A percentile compares a stretch with the other conserved stretches of the same genome.
Conservation (phyloP, 139 green algal genomes). For the Marvania coccoides region DNA sequence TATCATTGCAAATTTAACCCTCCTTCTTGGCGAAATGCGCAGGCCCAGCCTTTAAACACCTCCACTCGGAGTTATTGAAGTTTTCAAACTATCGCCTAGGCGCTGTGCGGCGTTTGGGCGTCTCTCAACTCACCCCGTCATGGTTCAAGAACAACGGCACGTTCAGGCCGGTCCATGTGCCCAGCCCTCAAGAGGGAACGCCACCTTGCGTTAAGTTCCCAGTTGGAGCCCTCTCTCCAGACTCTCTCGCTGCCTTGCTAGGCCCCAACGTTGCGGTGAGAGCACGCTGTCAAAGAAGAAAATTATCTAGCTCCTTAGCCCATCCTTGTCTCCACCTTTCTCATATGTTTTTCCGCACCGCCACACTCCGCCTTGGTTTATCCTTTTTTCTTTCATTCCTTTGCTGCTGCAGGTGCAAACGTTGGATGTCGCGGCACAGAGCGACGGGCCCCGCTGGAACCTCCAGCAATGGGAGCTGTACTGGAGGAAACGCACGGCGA, state of each 20-base stretch:
- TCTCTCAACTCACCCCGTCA: conserved; percentile 1
- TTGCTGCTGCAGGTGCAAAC: conserved; percentile 26
- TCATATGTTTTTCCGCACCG: too few relatives aligned
- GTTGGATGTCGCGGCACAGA: conserved; percentile 12
- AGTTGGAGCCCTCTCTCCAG: background rate
- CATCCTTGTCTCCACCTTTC: too few relatives aligned
- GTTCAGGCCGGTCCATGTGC: conserved; percentile 5
- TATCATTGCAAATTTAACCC: too few relatives aligned
- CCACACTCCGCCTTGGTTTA: too few relatives aligned
- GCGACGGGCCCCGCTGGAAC: conserved; percentile 22
- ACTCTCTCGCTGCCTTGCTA: background rate
- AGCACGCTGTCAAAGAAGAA: too few relatives aligned
- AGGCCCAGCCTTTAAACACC: conserved; percentile 6
- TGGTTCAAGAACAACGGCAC: conserved; percentile 7
- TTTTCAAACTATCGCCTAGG: background rate
- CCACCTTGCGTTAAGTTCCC: background rate
- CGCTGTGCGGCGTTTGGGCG: background rate
- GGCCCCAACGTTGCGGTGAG: background rate
- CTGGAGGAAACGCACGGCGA: conserved; percentile 13
- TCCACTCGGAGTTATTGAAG: conserved; percentile 16
- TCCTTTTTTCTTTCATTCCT: too few relatives aligned
- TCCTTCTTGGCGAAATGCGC: too few relatives aligned
- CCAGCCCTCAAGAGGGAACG: background rate
- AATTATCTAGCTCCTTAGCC: too few relatives aligned
- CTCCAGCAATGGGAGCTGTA: conserved; percentile 29